These are phyloP conservation scores for Phytophthora sp. DNA, from an alignment of 352 stramenopile species.

Conservation along the genomic window DNA sequence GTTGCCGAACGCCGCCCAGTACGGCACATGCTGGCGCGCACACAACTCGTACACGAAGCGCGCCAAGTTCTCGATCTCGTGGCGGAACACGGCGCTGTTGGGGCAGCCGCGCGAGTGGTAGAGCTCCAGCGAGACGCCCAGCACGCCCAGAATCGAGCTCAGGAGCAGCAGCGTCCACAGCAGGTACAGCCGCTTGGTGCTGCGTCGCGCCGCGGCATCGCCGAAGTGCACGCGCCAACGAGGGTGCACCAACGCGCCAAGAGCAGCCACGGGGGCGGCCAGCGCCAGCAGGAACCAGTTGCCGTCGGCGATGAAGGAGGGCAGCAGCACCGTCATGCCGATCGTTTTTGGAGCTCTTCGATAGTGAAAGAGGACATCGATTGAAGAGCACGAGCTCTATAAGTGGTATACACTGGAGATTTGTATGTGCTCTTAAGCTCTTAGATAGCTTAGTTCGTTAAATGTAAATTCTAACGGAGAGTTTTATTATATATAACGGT, in stretches of 20 bases:
- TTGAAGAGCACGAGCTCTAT: too few relatives aligned
- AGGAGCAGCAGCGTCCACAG: slow-evolving; percentile 55
- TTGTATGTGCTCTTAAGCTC: too few relatives aligned
- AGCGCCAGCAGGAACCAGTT: slow-evolving; percentile 74
- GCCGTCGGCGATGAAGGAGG: slow-evolving; percentile 62
- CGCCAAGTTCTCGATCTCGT: slow-evolving; percentile 71
- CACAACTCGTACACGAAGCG: slow-evolving; percentile 70
- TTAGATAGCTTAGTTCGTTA: too few relatives aligned
- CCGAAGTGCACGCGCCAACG: slow-evolving; percentile 37
- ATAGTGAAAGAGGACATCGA: too few relatives aligned
- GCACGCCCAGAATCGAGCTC: slow-evolving; percentile 34
- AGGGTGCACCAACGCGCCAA: slow-evolving; percentile 52
- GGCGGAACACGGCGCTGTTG: slow-evolving; percentile 71
- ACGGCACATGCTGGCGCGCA: slow-evolving; percentile 52
- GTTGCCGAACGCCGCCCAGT: slow-evolving; percentile 80
- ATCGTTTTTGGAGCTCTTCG: neutral
- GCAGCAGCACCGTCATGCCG: slow-evolving; percentile 74
- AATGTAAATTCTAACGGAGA: slow-evolving; percentile 28
- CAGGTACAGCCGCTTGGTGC: slow-evolving; percentile 26
- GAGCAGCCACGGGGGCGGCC: slow-evolving; percentile 17
- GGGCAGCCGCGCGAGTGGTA: slow-evolving; percentile 70
- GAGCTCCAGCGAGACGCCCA: slow-evolving; percentile 56
- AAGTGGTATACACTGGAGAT: too few relatives aligned
- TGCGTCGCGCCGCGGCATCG: slow-evolving; percentile 23
- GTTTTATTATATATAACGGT: slow-evolving; percentile 48